Percentiles rank a stretch among this genome's conserved stretches.
Evolutionary conservation across 1,139 yeast genomes (phyloP).

Genomic region (Yamadazyma pseudoaaseri): DNA sequence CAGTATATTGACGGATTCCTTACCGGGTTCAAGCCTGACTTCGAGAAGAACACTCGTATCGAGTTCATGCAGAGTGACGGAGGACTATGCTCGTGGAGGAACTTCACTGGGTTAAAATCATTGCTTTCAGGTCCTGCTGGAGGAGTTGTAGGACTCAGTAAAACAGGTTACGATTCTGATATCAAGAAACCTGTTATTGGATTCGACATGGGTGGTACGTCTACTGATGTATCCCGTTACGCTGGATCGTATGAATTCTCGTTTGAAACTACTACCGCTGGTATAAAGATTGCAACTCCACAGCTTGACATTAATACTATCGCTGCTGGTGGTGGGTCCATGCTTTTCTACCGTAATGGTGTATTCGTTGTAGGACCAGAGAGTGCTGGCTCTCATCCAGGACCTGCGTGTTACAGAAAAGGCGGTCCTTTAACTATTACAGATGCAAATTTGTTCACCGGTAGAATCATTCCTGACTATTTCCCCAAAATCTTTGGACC

Average conservation of each 20-base stretch:
- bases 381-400: constrained; percentile 57
- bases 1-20: constrained; percentile 61
- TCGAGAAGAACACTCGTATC: constrained; percentile 24
- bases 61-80: constrained; percentile 63
- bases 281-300: constrained; percentile 55
- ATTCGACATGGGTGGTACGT: constrained; percentile 65
- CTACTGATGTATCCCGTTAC: constrained; percentile 53
- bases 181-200: constrained; percentile 43
- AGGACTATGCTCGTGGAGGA: constrained; percentile 47
- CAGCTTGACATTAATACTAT: constrained; percentile 58
- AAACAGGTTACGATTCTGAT: constrained; percentile 43
- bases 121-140: constrained; percentile 61
- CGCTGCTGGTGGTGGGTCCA: constrained; percentile 63
- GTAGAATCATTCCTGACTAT: constrained; percentile 47
- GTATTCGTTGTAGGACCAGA: constrained; percentile 56
- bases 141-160: constrained; percentile 57
- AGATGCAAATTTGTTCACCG: constrained; percentile 52
- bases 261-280: constrained; percentile 55
- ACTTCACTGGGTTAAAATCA: constrained; percentile 52
- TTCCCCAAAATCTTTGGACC: constrained; percentile 58
- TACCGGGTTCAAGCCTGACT: constrained; percentile 55
- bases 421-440: constrained; percentile 59
- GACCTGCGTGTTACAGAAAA: constrained; percentile 58
- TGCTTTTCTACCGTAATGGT: constrained; percentile 48
- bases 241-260: constrained; percentile 47